phyloP scores from a whole-genome alignment of 441 rosid genomes.

The Adansonia gregorii region DNA sequence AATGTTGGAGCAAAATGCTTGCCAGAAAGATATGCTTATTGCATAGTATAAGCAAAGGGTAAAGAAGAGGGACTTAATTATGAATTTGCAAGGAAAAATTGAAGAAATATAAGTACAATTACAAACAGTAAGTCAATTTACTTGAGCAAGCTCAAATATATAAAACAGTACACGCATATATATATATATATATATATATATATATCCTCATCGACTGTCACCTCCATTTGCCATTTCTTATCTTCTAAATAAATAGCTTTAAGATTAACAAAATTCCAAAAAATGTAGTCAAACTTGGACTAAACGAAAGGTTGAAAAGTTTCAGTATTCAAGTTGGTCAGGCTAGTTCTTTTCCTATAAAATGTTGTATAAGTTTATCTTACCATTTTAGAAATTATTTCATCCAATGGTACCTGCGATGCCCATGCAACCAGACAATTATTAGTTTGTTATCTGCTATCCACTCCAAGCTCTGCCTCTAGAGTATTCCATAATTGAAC shows the following conservation, averaged over 20 bases:
- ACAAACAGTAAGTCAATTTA: neutral
- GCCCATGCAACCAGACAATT: neutral
- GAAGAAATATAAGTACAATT: neutral
- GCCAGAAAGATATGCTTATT: neutral
- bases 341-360: slow-evolving; percentile 1
- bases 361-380: neutral
- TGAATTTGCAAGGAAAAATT: neutral
- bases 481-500: neutral
- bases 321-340: neutral
- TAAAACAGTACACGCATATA: too few species aligned
- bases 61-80: neutral
- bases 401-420: neutral
- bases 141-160: neutral
- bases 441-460: neutral
- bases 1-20: neutral
- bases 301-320: neutral
- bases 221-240: neutral
- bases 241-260: neutral
- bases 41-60: neutral
- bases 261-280: neutral
- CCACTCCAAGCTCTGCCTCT: neutral
- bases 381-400: neutral
- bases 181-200: too few species aligned
- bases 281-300: neutral
- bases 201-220: neutral